Evolutionary conservation across 2,329 filamentous ascomycete genomes (phyloP).

Genomic region (Botrytis byssoidea): DNA sequence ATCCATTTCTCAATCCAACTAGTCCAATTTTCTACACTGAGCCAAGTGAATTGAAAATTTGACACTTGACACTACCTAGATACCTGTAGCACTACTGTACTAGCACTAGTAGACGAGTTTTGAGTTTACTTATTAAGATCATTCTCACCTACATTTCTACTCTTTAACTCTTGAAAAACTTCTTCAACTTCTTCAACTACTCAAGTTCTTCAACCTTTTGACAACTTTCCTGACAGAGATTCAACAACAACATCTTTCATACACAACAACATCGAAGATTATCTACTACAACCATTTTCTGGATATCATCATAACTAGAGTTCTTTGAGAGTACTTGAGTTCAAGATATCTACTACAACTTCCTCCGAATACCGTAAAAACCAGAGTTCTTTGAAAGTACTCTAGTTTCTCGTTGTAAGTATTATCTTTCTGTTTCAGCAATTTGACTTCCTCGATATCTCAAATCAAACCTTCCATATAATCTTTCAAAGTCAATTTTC

Average conservation of each 20-base stretch:
- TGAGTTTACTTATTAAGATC: neutral
- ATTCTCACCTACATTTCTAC: neutral
- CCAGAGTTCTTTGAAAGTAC: neutral
- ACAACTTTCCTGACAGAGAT: neutral
- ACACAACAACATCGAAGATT: neutral
- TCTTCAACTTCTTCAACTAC: neutral
- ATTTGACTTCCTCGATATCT: neutral
- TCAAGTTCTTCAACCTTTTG: neutral
- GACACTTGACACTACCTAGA: neutral
- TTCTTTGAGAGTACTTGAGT: neutral
- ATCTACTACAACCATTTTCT: neutral
- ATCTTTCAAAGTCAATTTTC: neutral
- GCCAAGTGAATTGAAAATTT: neutral
- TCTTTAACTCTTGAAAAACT: neutral
- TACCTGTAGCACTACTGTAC: neutral
- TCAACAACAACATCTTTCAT: neutral
- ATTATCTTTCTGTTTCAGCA: too few relatives aligned
- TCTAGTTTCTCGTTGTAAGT: neutral
- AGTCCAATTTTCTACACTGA: neutral
- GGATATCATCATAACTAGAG: neutral
- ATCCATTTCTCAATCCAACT: neutral
- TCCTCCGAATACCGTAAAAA: neutral
- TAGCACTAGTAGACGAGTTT: neutral
- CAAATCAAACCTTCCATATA: neutral
- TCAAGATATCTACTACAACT: neutral